Percentiles rank a stretch among this genome's conserved stretches.
These are phyloP conservation scores for Eucalyptus curtisii DNA, from an alignment of 345 rosid genomes.

Conservation along the genomic window DNA sequence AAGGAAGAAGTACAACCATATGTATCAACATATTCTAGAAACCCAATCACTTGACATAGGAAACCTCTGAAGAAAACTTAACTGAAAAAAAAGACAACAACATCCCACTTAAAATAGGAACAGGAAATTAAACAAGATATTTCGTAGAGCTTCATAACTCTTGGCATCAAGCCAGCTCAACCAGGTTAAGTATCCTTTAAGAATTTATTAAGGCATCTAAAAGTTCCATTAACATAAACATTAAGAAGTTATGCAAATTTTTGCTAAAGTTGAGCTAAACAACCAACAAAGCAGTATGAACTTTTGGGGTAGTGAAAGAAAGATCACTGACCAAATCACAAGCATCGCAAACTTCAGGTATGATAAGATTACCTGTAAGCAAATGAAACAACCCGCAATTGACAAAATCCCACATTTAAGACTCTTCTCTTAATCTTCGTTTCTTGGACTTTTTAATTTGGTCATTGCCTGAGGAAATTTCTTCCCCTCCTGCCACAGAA, in stretches of 20 bases:
- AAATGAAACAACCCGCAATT: background rate
- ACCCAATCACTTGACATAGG: background rate
- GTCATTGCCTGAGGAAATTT: background rate
- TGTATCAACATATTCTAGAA: background rate
- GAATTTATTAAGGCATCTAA: background rate
- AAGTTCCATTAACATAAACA: background rate
- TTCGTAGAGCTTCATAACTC: background rate
- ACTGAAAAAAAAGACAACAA: background rate
- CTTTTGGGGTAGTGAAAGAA: background rate
- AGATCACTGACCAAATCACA: background rate
- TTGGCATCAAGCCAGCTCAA: background rate
- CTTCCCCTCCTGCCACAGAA: background rate
- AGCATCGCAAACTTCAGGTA: background rate
- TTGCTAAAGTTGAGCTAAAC: background rate
- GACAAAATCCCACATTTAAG: background rate
- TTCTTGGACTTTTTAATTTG: slow-evolving; percentile 23
- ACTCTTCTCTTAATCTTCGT: slow-evolving; percentile 1
- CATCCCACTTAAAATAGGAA: background rate
- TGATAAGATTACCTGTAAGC: background rate
- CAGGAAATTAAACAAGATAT: background rate
- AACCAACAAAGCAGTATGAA: background rate
- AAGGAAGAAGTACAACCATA: background rate
- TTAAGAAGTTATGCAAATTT: background rate
- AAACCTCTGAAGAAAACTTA: background rate
- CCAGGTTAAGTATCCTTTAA: background rate